These are phyloP conservation scores for Aspergillus unguis DNA, from an alignment of 2,329 filamentous ascomycete species.

Conservation along the genomic window DNA sequence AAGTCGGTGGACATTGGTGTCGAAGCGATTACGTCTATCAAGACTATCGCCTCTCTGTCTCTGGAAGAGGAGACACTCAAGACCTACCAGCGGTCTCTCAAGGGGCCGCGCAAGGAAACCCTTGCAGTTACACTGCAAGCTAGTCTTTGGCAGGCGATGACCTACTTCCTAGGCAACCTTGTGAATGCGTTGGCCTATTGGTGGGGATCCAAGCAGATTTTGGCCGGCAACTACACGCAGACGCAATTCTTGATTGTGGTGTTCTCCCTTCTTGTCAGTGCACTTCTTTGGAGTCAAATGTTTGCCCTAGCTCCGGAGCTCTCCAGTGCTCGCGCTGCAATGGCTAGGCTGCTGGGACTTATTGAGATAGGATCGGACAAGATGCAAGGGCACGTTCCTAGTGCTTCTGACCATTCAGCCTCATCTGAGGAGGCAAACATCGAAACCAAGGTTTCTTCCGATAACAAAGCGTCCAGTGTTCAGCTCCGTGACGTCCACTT, in stretches of 20 bases:
- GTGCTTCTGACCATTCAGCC: background rate
- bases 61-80: constrained; percentile 50
- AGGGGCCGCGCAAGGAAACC: constrained; percentile 49
- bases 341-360: constrained; percentile 53
- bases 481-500: constrained; percentile 61
- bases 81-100: constrained; percentile 46
- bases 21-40: constrained; percentile 53
- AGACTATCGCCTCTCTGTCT: constrained; percentile 51
- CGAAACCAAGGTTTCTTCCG: background rate
- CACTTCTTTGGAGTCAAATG: constrained; percentile 70
- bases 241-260: constrained; percentile 73
- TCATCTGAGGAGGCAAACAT: background rate
- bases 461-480: constrained; percentile 41
- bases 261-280: constrained; percentile 67
- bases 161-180: constrained; percentile 55
- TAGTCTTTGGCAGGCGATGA: constrained; percentile 46
- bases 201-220: constrained; percentile 72
- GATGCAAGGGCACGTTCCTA: constrained; percentile 24
- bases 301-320: constrained; percentile 73
- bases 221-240: constrained; percentile 61
- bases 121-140: constrained; percentile 47
- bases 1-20: constrained; percentile 51
- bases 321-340: constrained; percentile 62
- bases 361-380: constrained; percentile 37
- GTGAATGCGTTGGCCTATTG: constrained; percentile 75